Evolutionary conservation across 1,284 basidiomycete genomes (phyloP), one percentile per base, ranked within the genome.

Genomic region (Marasmius oreades): DNA sequence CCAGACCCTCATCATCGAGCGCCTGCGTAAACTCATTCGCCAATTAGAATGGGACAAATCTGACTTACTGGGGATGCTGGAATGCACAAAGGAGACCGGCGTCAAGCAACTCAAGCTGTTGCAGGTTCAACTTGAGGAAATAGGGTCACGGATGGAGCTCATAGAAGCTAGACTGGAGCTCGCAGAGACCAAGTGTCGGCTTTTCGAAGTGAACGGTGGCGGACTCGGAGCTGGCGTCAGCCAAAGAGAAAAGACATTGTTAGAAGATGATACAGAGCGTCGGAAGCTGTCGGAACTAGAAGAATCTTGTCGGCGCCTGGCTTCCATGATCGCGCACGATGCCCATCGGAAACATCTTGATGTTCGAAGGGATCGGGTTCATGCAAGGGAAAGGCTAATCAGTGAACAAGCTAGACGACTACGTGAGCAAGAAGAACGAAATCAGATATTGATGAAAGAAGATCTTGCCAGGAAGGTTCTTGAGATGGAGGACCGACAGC

Each of bases 11-110:
- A 50, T 50, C 16, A 50, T 50, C 20, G 47, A 50, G 18, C 26
- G 47, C 14, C 47, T 50, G 1, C 47, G 47, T 50, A 50, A 26
- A 2, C 47, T 31, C 26, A 50, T 31, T 16, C 47, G 47, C 7
- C 47, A 50, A 33, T 33, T 50, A 50, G 47, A 50, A 33, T 50
- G 47, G 47, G 47, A 50, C 14, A 50, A 50, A 50, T 3, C 47
- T 26, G 47, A 50, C 14, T 26, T 50, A 31, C 12, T 33, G 2
- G 26, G 28, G 26, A 50, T 31, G 47, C 26, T 50, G 24, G 45
- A 46, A 24, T 24, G 7, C 16, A 10, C 47, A 2, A 11, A 26
- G 33, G 47, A 50, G 28, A 28, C 24, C 8, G 26, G 28, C 5
- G n/a, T 33, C 2, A 23, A 26, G 10, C 47, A 50, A 12, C 4